phyloP scores from a whole-genome alignment of 495 filamentous ascomycete genomes.

The Penicillium pulvis region DNA sequence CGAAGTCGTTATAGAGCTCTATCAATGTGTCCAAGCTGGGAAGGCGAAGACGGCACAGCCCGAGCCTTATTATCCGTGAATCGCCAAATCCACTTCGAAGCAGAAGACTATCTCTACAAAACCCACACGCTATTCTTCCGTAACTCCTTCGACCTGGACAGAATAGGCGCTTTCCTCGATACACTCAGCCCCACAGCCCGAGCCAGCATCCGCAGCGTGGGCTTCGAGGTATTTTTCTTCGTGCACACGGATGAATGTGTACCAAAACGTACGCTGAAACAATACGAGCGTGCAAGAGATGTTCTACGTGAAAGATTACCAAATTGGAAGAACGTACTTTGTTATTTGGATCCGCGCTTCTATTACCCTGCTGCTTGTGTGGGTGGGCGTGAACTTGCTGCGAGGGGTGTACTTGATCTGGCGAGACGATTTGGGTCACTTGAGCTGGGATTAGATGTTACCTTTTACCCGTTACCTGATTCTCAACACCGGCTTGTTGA shows the following conservation, averaged over 20 bases:
- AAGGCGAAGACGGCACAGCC: slow-evolving; percentile 34
- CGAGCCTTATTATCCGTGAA: slow-evolving; percentile 36
- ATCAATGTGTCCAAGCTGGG: slow-evolving; percentile 43
- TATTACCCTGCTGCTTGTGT: slow-evolving; percentile 36
- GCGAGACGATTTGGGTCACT: slow-evolving; percentile 30
- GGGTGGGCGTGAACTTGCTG: slow-evolving; percentile 33
- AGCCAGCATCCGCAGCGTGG: slow-evolving; percentile 39
- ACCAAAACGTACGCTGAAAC: slow-evolving; percentile 37
- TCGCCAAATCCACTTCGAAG: slow-evolving; percentile 46
- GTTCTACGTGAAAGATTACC: slow-evolving; percentile 32
- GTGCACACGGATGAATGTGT: slow-evolving; percentile 39
- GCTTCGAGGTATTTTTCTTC: slow-evolving; percentile 47
- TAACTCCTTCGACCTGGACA: slow-evolving; percentile 43
- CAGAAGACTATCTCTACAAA: slow-evolving; percentile 43
- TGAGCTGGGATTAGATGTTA: slow-evolving; percentile 27
- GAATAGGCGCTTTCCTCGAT: slow-evolving; percentile 37
- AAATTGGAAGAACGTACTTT: slow-evolving; percentile 27
- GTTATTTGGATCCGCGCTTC: slow-evolving; percentile 43
- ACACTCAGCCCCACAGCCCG: slow-evolving; percentile 38
- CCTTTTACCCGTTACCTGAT: slow-evolving; percentile 35
- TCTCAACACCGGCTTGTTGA: slow-evolving; percentile 29
- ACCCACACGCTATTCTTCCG: slow-evolving; percentile 45
- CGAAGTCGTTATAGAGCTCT: slow-evolving; percentile 36
- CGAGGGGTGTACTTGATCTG: slow-evolving; percentile 36
- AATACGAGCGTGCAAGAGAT: slow-evolving; percentile 35